Evolutionary conservation across 768 basidiomycete genomes (phyloP).

Genomic region (Myochromella boudieri): DNA sequence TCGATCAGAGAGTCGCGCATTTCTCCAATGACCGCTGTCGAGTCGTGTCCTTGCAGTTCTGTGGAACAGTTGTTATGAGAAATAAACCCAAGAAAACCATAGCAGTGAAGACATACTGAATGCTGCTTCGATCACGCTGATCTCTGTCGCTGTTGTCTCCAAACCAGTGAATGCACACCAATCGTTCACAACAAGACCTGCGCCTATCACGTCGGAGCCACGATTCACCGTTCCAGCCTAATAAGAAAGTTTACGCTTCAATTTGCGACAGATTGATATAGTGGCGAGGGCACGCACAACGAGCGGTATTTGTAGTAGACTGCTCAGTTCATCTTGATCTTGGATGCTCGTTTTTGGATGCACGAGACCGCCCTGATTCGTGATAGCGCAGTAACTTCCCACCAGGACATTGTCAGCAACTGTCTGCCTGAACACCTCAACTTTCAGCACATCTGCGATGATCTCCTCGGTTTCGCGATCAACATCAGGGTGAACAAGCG

Average conservation of each 20-base stretch:
- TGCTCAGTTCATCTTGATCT: constrained; percentile 96
- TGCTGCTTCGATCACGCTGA: constrained; percentile 95
- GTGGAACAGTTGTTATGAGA: constrained; percentile 1
- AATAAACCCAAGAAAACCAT: neutral
- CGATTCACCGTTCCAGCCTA: constrained; percentile 98
- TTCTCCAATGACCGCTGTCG: constrained; percentile 81
- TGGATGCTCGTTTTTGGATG: constrained; percentile 97
- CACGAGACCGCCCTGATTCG: constrained; percentile 96
- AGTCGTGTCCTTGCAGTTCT: constrained; percentile 87
- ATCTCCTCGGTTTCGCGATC: constrained; percentile 99
- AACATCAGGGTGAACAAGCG: constrained; percentile 96
- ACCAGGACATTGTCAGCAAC: constrained; percentile 96
- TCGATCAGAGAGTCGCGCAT: constrained; percentile 91
- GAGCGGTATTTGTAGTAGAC: constrained; percentile 88
- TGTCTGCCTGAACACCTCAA: constrained; percentile 98
- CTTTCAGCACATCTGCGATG: constrained; percentile 98
- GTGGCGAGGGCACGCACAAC: constrained; percentile 60
- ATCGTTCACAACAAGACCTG: constrained; percentile 97
- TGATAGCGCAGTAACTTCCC: constrained; percentile 92
- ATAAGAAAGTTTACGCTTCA: constrained; percentile 4
- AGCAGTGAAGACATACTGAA: constrained; percentile 72
- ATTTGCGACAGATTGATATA: neutral
- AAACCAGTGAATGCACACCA: constrained; percentile 99
- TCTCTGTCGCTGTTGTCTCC: constrained; percentile 99
- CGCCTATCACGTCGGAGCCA: constrained; percentile 97